A percentile compares a stretch with the other conserved stretches of the same genome.
Evolutionary conservation across 805 yeast genomes (phyloP).

Genomic region (Pichia nakasei): DNA sequence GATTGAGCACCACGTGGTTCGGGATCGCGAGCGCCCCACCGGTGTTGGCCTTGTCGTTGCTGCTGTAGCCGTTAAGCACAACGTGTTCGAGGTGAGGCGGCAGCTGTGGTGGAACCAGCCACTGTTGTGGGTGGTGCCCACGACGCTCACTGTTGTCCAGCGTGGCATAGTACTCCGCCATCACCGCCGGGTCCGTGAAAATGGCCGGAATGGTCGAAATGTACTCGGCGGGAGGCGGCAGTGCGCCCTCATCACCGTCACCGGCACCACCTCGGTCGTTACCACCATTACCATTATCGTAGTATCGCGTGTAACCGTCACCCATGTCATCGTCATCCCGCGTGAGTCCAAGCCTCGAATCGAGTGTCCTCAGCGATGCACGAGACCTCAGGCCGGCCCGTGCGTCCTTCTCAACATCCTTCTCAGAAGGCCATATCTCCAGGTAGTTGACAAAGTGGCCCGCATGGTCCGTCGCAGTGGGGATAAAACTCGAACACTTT

Average conservation of each 20-base stretch:
- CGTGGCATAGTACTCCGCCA: constrained; percentile 78
- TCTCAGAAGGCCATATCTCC: constrained; percentile 43
- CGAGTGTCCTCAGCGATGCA: constrained; percentile 32
- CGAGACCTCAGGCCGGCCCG: constrained; percentile 12
- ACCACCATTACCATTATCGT: too few species aligned
- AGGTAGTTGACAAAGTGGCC: constrained; percentile 92
- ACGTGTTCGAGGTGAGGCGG: constrained; percentile 97
- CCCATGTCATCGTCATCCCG: constrained; percentile 78
- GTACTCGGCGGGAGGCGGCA: constrained; percentile 30
- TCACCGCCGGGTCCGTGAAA: constrained; percentile 75
- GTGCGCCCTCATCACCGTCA: too few species aligned
- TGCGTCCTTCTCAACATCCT: constrained; percentile 19
- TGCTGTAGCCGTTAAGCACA: constrained; percentile 66
- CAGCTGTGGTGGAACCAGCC: constrained; percentile 86
- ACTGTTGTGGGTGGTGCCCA: constrained; percentile 23
- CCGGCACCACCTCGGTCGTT: too few species aligned
- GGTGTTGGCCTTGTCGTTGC: constrained; percentile 63
- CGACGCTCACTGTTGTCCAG: constrained; percentile 39
- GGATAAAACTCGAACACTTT: constrained; percentile 76
- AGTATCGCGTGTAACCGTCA: constrained; percentile 67
- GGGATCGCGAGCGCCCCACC: constrained; percentile 89
- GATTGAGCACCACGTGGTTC: constrained; percentile 88
- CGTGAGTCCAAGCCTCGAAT: constrained; percentile 55
- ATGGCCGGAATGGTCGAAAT: constrained; percentile 65
- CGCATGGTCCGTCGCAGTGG: constrained; percentile 96